Percentiles rank a stretch among this genome's conserved stretches.
Conservation (phyloP, 345 rosid species). For the Toxicodendron radicans region DNA sequence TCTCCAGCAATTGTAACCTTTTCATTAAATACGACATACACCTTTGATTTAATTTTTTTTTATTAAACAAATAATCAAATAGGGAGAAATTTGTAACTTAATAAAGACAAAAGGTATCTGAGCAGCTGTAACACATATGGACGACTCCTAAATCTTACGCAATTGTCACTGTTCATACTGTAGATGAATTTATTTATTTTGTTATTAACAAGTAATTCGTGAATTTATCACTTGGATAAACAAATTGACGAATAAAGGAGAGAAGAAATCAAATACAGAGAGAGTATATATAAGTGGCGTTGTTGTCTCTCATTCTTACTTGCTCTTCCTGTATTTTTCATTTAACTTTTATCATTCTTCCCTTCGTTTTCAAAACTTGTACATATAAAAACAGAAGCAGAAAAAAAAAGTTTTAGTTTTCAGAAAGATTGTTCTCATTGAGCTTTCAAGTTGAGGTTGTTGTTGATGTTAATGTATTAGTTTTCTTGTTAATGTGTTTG, state of each 20-base stretch:
- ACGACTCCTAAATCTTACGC: too few species aligned
- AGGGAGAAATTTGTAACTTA: slow-evolving; percentile 4
- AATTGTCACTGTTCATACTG: too few species aligned
- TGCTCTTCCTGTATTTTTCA: slow-evolving; percentile 12
- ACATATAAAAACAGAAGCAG: slow-evolving; percentile 21
- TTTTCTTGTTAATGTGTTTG: slow-evolving; percentile 16
- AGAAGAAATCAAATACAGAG: neutral
- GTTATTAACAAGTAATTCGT: too few species aligned
- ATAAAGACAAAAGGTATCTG: neutral
- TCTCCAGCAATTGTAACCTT: neutral
- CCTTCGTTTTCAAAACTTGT: slow-evolving; percentile 20
- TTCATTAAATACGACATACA: neutral
- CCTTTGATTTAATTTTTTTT: neutral
- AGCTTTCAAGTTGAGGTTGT: neutral
- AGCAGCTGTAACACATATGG: neutral
- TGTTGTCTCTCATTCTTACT: slow-evolving; percentile 26
- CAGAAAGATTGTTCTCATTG: neutral
- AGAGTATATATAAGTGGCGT: slow-evolving; percentile 37
- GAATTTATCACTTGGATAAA: neutral
- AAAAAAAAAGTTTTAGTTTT: neutral
- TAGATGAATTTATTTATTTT: too few species aligned
- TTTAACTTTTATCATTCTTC: slow-evolving; percentile 28
- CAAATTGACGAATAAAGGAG: neutral
- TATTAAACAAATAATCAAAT: neutral
- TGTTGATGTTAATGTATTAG: slow-evolving; percentile 21